Evolutionary conservation across 148 eudicot genomes (phyloP).

Genomic region (Arbutus unedo): DNA sequence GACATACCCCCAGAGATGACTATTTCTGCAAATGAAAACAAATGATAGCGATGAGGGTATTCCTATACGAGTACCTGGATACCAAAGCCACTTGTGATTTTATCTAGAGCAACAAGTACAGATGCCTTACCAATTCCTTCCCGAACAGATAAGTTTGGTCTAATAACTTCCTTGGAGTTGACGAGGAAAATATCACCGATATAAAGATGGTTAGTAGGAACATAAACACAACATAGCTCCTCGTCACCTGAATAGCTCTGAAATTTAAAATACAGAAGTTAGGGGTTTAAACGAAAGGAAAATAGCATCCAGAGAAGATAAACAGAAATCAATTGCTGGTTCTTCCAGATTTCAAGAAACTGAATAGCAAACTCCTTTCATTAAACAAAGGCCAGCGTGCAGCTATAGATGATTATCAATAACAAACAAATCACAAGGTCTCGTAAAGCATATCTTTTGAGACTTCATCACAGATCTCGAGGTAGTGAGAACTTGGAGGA

Average conservation of each 20-base stretch:
- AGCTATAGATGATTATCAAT: not conserved
- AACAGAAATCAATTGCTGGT: not conserved
- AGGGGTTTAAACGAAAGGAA: not conserved
- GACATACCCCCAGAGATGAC: constrained; percentile 98
- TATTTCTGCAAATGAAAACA: constrained; percentile 57
- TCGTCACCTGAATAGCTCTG: constrained; percentile 64
- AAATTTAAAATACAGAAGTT: not conserved
- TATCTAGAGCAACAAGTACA: not conserved
- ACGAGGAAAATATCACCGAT: constrained; percentile 70
- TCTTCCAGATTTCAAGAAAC: not conserved
- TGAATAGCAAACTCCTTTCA: not conserved
- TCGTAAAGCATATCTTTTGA: not conserved
- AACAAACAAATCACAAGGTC: not conserved
- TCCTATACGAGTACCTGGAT: not conserved
- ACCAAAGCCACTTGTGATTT: not conserved
- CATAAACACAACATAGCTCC: constrained; percentile 69
- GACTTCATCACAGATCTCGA: not conserved
- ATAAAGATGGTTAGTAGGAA: constrained; percentile 74
- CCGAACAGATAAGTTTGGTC: constrained; percentile 71
- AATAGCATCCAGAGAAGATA: constrained; percentile 4
- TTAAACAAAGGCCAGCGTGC: not conserved
- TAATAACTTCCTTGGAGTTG: constrained; percentile 61
- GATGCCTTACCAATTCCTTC: constrained; percentile 63
- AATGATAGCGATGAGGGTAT: not conserved
- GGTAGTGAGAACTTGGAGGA: not conserved